Evolutionary conservation across 345 rosid genomes (phyloP), one percentile per base, ranked within the genome.

Genomic region (Brassica rapa): DNA sequence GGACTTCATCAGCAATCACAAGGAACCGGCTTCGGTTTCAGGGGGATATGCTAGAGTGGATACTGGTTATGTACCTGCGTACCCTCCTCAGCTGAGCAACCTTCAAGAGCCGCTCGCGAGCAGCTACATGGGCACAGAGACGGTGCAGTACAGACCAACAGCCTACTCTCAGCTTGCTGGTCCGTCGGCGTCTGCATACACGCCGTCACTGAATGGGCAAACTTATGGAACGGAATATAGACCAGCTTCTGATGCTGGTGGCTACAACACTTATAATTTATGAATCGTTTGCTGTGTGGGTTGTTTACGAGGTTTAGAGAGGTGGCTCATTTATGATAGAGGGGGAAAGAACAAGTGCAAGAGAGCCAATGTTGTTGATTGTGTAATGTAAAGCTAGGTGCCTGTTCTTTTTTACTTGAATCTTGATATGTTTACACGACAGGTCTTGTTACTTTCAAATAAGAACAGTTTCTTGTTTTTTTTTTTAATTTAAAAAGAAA

Each of bases 1-100:
- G 84, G 84, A 82, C 16, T 82, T 77, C 76, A 73, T 82, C 59
- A 77, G 73, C 79, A 77, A 73, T 73, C 84, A 82, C 72, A 82
- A 82, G 67, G 79, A 77, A 53, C 84, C 81, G 33, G 73, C n/a
- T 41, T 32, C 77, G 43, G 77, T 72, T 43, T 59, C 76, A 65
- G 72, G 76, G 33, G 78, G 65, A 57, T 77, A 73, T 68, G 35
- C 14, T 11, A 77, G 81, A 64, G 63, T 37, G 3, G 84, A 81
- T 63, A 8, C 68, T 69, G 79, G 77, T 25, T 82, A 77, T 46
- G 72, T 69, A 29, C 82, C 84, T 32, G 62, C 76, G 41, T 82
- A 82, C 32, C 83, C 73, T 70, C 66, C 81, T 81, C 84, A 82
- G 76, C 62, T 77, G 56, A 57, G 68, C 32, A 73, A 66, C 55